phyloP scores from a whole-genome alignment of 192 early-diverging fungal species.

The Phlyctochytrium bullatum region DNA sequence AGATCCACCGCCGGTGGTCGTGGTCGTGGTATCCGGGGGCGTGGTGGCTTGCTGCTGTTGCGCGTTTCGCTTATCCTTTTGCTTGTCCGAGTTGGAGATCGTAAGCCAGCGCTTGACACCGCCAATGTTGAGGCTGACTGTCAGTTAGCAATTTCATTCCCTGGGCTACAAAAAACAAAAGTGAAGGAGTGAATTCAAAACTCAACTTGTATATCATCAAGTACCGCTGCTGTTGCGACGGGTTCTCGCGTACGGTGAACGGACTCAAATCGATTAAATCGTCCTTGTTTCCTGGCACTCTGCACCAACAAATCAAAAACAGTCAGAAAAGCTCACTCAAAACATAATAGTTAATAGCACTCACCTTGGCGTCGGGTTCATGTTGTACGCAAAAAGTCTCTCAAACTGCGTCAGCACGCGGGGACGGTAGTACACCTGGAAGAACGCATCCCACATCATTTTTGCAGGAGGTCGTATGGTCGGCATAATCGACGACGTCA shows the following conservation, averaged over 20 bases:
- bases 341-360: not conserved
- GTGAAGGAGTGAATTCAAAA: too few relatives aligned
- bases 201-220: slow-evolving; percentile 48
- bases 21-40: slow-evolving; percentile 7
- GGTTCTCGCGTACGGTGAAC: slow-evolving; percentile 44
- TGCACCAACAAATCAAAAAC: slow-evolving; percentile 3
- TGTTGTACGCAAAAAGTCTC: slow-evolving; percentile 76
- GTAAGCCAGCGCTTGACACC: slow-evolving; percentile 48
- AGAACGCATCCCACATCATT: slow-evolving; percentile 54
- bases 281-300: slow-evolving; percentile 16
- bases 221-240: slow-evolving; percentile 24
- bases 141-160: too few relatives aligned
- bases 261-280: slow-evolving; percentile 40
- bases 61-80: not conserved
- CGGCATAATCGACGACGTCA: not conserved
- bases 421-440: slow-evolving; percentile 87
- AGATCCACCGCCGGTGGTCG: too few relatives aligned
- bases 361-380: slow-evolving; percentile 63
- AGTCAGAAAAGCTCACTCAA: slow-evolving; percentile 1
- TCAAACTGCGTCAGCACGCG: slow-evolving; percentile 73
- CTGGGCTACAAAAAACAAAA: too few relatives aligned
- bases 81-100: slow-evolving; percentile 19
- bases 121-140: slow-evolving; percentile 49
- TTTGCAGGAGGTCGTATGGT: not conserved
- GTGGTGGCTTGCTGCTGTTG: not conserved